Evolutionary conservation across 306 rosid genomes (phyloP), one percentile per base, ranked within the genome.

Genomic region (Quercus suber): DNA sequence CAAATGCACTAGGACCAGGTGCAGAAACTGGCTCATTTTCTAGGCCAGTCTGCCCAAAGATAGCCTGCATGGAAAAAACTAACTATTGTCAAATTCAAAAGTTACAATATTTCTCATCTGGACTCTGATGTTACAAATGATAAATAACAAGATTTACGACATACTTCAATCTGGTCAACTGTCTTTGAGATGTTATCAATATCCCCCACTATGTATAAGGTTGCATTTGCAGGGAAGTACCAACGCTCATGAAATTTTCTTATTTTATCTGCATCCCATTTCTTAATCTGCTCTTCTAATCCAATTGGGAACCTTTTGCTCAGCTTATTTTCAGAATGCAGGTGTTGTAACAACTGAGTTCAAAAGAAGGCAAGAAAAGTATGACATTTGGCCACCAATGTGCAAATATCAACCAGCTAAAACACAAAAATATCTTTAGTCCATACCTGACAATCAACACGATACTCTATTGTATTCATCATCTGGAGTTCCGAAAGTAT

Each of bases 201-300:
- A 84, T 95, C 99, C 84, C 99, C 99, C 79, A 95, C 99, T 80
- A 95, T 87, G 90, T 93, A 95, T 74, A 95, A 86, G 76, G 98
- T 95, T 76, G 99, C 96, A 87, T 95, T 95, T 85, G 97, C 99
- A 82, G 99, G 99, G 88, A 91, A 93, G 85, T 95, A 95, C 98
- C 99, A 95, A 52, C 98, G 97, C 88, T 95, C 99, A 51, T 95
- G 99, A 80, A 95, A 95, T 91, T 93, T 95, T 84, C 97, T 89
- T 76, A 95, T 93, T 89, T 93, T 95, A 80, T 95, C 97, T 20
- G 89, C 97, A 90, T 93, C 99, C 98, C 98, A 95, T 81, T 90
- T 95, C 88, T 93, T 93, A 85, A 93, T 95, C 87, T 95, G 99
- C 73, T 95, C 99, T 83, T 95, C 99, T 83, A 95, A 82, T 76